Evolutionary conservation across 768 basidiomycete species (phyloP).

Genomic region (Trametes cingulata): DNA sequence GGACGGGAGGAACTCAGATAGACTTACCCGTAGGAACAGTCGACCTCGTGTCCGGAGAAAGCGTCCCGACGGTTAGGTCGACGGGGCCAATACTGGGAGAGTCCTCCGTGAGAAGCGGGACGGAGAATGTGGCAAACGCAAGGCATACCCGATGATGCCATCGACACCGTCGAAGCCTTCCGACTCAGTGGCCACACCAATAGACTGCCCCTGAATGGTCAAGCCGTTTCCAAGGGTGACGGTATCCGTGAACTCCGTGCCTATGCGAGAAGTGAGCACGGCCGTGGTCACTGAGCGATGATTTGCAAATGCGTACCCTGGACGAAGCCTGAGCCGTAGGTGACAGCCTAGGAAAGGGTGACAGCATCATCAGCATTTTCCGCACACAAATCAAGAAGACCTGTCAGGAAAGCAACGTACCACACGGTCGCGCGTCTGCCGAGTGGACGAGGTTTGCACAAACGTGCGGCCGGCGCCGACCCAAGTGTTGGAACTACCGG

Average conservation of each 20-base stretch:
- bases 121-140: too few species aligned
- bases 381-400: not conserved
- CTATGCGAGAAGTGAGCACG: constrained; percentile 5
- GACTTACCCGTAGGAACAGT: constrained; percentile 20
- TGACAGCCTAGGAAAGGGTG: constrained; percentile 13
- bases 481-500: constrained; percentile 32
- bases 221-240: constrained; percentile 55
- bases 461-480: constrained; percentile 26
- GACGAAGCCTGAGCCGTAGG: constrained; percentile 23
- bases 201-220: constrained; percentile 54
- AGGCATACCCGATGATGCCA: constrained; percentile 61
- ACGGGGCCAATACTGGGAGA: constrained; percentile 63
- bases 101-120: not conserved
- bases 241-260: constrained; percentile 43
- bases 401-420: not conserved
- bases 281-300: not conserved
- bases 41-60: constrained; percentile 15
- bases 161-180: constrained; percentile 50
- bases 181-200: constrained; percentile 57
- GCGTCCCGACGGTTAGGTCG: constrained; percentile 46
- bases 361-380: not conserved
- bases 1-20: not conserved
- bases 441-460: constrained; percentile 20
- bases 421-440: constrained; percentile 22
- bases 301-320: not conserved